Evolutionary conservation across 352 stramenopile genomes (phyloP), one percentile per base, ranked within the genome.

Genomic region (Phytophthora sansomeana): DNA sequence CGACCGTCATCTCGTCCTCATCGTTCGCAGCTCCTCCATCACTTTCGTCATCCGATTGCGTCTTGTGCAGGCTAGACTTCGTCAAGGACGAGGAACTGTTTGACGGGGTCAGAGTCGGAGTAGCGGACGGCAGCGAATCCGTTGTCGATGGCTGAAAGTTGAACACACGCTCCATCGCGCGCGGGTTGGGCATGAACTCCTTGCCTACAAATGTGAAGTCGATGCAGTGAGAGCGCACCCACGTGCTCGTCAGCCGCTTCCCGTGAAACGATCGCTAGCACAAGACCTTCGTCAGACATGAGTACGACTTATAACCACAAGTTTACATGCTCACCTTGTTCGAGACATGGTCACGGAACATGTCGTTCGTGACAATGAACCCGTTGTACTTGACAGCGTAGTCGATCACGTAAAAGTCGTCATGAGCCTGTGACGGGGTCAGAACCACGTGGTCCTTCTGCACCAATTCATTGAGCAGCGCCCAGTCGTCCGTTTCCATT

Each of bases 331-430:
- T 36, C 61, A 84, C 84, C 70, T 89, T 89, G 49, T 93, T 81
- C 29, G 83, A 63, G 6, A 97, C 73, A 43, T 96, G 88, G 66
- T 97, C 90, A n/a, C 91, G 85, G 59, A 96, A 97, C 82, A 97
- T 93, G 71, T 97, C 91, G 74, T 97, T 97, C 3, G 86, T 97
- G 48, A 97, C 89, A 48, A 97, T 87, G 56, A 95, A 94, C 17
- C 89, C 89, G 59, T 91, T 63, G 72, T 97, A 78, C 56, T 92
- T 93, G 67, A 92, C 84, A 4, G 90, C 88, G 62, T 97, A 97
- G 66, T 94, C 87, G 66, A 97, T 97, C 54, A 96, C 90, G 60
- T 97, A 97, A 35, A 84, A 96, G 67, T 97, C 91, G 48, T 97
- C 91, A 60, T 97, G 85, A 8, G 85, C 83, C 71, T 93, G 87